phyloP scores from a whole-genome alignment of 1,284 basidiomycete species.

The Puccinia hordei region DNA sequence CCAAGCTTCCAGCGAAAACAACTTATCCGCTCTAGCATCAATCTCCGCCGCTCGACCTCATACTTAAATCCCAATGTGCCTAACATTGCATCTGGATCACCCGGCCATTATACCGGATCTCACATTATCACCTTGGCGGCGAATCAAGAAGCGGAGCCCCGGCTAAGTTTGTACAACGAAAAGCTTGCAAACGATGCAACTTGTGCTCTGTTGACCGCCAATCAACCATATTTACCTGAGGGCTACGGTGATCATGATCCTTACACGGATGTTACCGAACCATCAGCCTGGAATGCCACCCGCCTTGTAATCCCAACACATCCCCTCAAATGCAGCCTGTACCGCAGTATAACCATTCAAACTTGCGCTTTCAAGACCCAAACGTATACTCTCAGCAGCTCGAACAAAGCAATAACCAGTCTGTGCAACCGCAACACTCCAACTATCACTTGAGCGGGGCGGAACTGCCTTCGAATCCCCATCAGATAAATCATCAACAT shows the following conservation, averaged over 20 bases:
- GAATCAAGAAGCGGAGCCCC: not conserved
- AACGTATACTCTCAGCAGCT: not conserved
- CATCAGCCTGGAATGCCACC: not conserved
- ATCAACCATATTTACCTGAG: constrained; percentile 25
- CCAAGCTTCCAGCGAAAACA: constrained; percentile 36
- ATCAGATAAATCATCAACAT: not conserved
- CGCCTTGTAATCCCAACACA: not conserved
- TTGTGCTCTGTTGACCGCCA: not conserved
- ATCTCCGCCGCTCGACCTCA: constrained; percentile 30
- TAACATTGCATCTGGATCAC: constrained; percentile 6
- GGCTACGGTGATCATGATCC: constrained; percentile 12
- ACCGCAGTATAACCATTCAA: not conserved
- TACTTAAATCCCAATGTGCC: constrained; percentile 11
- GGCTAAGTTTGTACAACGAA: constrained; percentile 13
- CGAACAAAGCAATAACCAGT: not conserved
- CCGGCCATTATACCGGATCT: constrained; percentile 20
- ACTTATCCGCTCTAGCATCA: constrained; percentile 38
- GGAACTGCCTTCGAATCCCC: not conserved
- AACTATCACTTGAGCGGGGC: not conserved
- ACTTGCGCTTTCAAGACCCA: not conserved
- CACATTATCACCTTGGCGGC: not conserved
- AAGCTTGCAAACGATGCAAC: constrained; percentile 4
- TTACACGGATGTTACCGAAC: not conserved
- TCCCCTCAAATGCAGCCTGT: not conserved
- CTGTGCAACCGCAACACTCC: not conserved